Evolutionary conservation across 225 moss, liverwort and hornwort species (phyloP), one percentile per base, ranked within the genome.

Genomic region (Anthoceros angustus): DNA sequence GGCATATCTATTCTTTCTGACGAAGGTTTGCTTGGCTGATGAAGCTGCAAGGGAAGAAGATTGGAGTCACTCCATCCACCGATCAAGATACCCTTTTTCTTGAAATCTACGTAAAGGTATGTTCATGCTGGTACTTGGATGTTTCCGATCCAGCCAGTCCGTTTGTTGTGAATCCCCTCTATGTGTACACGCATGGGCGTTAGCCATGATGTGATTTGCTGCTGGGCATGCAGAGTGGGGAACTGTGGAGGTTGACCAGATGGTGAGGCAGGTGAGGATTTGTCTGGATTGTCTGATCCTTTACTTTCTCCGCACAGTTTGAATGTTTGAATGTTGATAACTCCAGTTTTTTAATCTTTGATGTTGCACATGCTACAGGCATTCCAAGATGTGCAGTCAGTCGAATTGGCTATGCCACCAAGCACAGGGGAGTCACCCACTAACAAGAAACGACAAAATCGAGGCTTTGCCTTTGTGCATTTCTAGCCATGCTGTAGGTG

Each of bases 71-170:
- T 7, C 71, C 71, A 3, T 71, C 71, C 41, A 50, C 71, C 49
- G 71, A 71, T 55, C 71, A 71, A 39, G 71, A 71, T 65, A 71
- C 71, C 16, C 64, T 71, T 10, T 71, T 71, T 55, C 71, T 71
- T 71, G 71, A 40, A 71, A 71, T 41, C 49, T 71, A n/a, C 64
- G 71, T 5, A 71, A 71, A 71, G 71, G 71, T 71, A 9, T 64
- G 70, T 69, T 12, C 15, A 68, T 32, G 42, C 40, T 11, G 32
- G 12, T 67, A 20, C n/a, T 43, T 9, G 5, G 48, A 24, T 24
- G 42, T 24, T 12, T 24, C 11, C 25, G 2, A 63, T 10, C 21
- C 12, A 63, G 50, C 50, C 21, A 16, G 16, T 55, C 50, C 21
- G 18, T 21, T 55, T 55, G 16, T 55, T 5, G 50, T 21, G 21